Percentiles rank a stretch among this genome's conserved stretches.
Evolutionary conservation across 441 rosid genomes (phyloP).

Genomic region (Manihot esculenta): DNA sequence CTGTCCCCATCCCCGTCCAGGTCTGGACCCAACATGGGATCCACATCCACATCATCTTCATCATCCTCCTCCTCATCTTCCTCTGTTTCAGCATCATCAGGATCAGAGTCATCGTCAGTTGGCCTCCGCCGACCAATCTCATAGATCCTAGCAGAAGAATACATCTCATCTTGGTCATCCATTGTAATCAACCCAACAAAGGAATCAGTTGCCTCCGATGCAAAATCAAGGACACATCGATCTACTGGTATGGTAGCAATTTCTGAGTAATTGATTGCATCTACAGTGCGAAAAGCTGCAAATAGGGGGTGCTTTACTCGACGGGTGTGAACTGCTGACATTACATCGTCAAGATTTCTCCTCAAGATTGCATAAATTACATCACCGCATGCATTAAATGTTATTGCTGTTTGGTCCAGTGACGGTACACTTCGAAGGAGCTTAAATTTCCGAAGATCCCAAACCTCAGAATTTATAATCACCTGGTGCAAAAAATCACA

Average conservation of each 20-base stretch:
- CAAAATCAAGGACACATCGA: conserved; percentile 96
- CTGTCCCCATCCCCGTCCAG: conserved; percentile 77
- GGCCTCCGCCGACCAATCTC: conserved; percentile 96
- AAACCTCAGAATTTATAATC: conserved; percentile 93
- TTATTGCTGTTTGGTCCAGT: conserved; percentile 85
- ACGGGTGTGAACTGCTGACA: conserved; percentile 89
- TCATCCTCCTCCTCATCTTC: conserved; percentile 95
- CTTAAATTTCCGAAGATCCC: conserved; percentile 89
- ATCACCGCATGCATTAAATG: conserved; percentile 85
- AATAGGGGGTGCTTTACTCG: conserved; percentile 83
- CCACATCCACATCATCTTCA: conserved; percentile 76
- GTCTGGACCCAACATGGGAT: conserved; percentile 63
- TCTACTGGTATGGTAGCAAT: conserved; percentile 90
- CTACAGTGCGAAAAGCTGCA: conserved; percentile 90
- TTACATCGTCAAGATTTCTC: conserved; percentile 91
- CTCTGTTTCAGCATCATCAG: conserved; percentile 92
- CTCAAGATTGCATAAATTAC: conserved; percentile 94
- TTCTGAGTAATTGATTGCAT: conserved; percentile 93
- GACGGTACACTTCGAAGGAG: conserved; percentile 93
- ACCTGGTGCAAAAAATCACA: too few species aligned
- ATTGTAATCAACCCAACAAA: conserved; percentile 85
- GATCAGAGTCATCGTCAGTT: conserved; percentile 97
- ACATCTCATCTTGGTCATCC: conserved; percentile 97
- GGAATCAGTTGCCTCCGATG: conserved; percentile 91
- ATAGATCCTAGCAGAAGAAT: conserved; percentile 88